These are phyloP conservation scores for Plenodomus lindquistii DNA, from an alignment of 2,329 filamentous ascomycete genomes.

Conservation along the genomic window DNA sequence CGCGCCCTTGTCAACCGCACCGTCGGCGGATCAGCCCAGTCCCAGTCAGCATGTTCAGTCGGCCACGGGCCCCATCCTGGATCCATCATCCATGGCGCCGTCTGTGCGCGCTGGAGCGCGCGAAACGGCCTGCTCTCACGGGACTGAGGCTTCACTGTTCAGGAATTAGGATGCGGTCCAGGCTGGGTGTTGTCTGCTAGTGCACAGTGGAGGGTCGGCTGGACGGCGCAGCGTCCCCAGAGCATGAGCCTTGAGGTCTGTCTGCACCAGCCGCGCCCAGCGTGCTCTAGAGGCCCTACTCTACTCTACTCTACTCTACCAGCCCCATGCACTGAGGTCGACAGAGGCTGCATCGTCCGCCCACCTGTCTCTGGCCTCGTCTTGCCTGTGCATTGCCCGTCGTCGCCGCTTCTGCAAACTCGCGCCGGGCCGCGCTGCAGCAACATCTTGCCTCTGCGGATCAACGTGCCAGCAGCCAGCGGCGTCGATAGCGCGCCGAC, in stretches of 20 bases:
- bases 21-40: slow-evolving; percentile 38
- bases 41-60: slow-evolving; percentile 43
- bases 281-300: neutral
- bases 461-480: slow-evolving; percentile 29
- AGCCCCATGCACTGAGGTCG: too few species aligned
- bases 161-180: slow-evolving; percentile 21
- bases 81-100: slow-evolving; percentile 20
- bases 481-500: slow-evolving; percentile 32
- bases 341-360: slow-evolving; percentile 21
- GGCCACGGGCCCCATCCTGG: too few species aligned
- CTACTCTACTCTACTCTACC: neutral
- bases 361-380: slow-evolving; percentile 19
- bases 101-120: slow-evolving; percentile 31
- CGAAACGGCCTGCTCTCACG: slow-evolving; percentile 27
- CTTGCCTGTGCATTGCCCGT: slow-evolving; percentile 18
- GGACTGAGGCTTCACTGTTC: slow-evolving; percentile 21
- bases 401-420: slow-evolving; percentile 33
- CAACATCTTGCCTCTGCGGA: slow-evolving; percentile 18
- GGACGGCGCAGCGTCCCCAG: neutral
- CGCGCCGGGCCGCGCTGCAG: slow-evolving; percentile 41
- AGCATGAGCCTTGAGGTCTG: too few species aligned
- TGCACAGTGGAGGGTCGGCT: slow-evolving; percentile 28
- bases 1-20: slow-evolving; percentile 30
- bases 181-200: too few species aligned
- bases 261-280: neutral